Evolutionary conservation across 225 moss, liverwort and hornwort genomes (phyloP).

Genomic region (Physcomitrium patens): DNA sequence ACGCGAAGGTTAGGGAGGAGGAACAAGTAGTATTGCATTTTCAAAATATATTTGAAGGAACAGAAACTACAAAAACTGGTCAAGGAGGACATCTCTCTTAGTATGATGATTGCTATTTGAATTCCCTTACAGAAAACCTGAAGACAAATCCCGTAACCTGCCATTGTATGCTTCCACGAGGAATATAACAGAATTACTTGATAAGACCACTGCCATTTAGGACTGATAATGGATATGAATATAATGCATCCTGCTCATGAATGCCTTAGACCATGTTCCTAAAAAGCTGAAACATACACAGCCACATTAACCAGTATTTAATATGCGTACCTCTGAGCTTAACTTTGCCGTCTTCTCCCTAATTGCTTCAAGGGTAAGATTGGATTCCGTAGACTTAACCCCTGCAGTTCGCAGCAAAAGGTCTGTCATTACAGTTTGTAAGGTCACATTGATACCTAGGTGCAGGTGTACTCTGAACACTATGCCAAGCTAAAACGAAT

Average conservation of each 20-base stretch:
- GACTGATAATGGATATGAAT: background rate
- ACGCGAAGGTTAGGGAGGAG: background rate
- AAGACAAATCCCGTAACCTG: background rate
- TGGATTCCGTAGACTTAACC: conserved; percentile 69
- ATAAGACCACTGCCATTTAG: background rate
- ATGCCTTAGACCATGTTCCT: background rate
- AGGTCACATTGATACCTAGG: background rate
- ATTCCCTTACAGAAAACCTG: background rate
- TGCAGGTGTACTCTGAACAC: background rate
- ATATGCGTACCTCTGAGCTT: conserved; percentile 65
- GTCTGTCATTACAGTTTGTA: conserved; percentile 19
- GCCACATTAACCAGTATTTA: conserved; percentile 11
- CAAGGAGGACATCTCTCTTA: background rate
- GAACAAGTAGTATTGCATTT: background rate
- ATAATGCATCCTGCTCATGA: background rate
- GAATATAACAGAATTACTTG: background rate
- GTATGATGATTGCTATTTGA: too few species aligned
- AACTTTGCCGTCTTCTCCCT: conserved; percentile 54
- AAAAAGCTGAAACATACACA: background rate
- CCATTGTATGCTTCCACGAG: background rate
- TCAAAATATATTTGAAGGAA: background rate
- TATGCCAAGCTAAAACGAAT: conserved; percentile 9
- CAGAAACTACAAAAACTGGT: background rate
- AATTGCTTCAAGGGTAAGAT: conserved; percentile 72
- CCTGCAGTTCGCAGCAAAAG: conserved; percentile 52